Evolutionary conservation across 352 stramenopile species (phyloP), one percentile per base, ranked within the genome.

Genomic region (Phytophthora sp.): DNA sequence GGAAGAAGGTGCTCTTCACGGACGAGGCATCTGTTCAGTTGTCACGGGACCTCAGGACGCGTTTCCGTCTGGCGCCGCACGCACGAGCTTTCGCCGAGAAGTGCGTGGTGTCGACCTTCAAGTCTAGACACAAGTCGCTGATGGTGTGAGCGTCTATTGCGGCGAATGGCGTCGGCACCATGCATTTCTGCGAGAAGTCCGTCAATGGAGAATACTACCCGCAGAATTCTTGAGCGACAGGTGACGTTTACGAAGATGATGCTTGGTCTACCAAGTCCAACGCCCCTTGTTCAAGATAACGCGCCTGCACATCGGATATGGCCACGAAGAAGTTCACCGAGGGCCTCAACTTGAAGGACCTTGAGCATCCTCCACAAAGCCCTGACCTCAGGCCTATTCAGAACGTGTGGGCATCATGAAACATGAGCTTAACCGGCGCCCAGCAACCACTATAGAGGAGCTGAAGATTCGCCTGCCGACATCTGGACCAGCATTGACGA

Each of bases 341-440:
- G 35, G 12, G 4, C 0, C 16, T 41, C 9, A 41, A 7, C 9
- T 16, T 23, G 11, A 42, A 15, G 11, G 35, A 42, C 6, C 11
- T 42, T 20, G 1, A 5, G 12, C 35, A 1, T n/a, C 35, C 35
- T 7, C 15, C 4, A 2, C 35, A 42, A 20, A 42, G 35, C 35
- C 35, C 35, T 20, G 36, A 66, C 21, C 36, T 66, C 6, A 57
- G 59, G n/a, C 58, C 39, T 0, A 66, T 59, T 24, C 38, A 66
- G 44, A 66, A 54, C 41, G 18, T 66, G 2, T 59, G 27, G 38
- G 9, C 8, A 41, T 54, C 2, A 55, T 49, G 47, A 66, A 66
- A 6, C 8, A 23, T 6, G 27, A 61, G 20, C 39, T 61, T 4
- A 51, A 52, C 16, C n/a, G 18, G 3, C 6, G 11, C 1, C 41